These are phyloP conservation scores for Elsinoe batatas DNA, from an alignment of 2,329 filamentous ascomycete genomes.

Conservation along the genomic window DNA sequence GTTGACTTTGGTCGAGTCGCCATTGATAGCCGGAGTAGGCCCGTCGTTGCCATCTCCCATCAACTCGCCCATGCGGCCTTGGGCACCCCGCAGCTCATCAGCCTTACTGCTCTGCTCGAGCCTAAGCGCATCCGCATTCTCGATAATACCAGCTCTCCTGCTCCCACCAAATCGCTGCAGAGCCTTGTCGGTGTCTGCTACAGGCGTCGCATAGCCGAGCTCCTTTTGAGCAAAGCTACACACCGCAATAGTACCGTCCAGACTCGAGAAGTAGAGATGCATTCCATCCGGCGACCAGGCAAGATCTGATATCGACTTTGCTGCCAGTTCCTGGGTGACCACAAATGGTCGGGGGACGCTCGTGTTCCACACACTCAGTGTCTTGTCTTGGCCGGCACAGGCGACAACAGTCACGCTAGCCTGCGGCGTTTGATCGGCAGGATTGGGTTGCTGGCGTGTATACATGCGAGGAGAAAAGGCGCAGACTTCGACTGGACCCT, in stretches of 20 bases:
- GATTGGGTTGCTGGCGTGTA: conserved; percentile 54
- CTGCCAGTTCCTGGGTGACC: conserved; percentile 77
- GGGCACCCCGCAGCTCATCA: conserved; percentile 77
- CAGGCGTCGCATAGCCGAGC: conserved; percentile 74
- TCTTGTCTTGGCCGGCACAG: conserved; percentile 93
- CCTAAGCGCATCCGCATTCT: conserved; percentile 79
- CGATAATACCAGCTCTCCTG: conserved; percentile 79
- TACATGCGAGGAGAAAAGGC: conserved; percentile 93
- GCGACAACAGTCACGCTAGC: conserved; percentile 81
- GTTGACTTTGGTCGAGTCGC: conserved; percentile 31
- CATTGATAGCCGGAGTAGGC: conserved; percentile 35
- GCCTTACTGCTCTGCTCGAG: conserved; percentile 88
- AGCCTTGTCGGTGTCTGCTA: conserved; percentile 85
- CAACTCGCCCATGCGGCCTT: conserved; percentile 94
- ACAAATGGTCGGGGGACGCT: conserved; percentile 86
- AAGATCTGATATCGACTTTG: conserved; percentile 88
- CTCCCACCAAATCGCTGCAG: conserved; percentile 87
- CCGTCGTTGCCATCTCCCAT: conserved; percentile 71
- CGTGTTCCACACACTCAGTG: conserved; percentile 94
- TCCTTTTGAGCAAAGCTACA: conserved; percentile 78
- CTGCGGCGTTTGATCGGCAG: conserved; percentile 34
- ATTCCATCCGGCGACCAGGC: conserved; percentile 90
- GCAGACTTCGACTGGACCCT: conserved; percentile 93
- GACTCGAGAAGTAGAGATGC: conserved; percentile 71
- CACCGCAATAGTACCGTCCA: conserved; percentile 80